Evolutionary conservation across 2,329 filamentous ascomycete species (phyloP).

Genomic region (Orbilia brochopaga): DNA sequence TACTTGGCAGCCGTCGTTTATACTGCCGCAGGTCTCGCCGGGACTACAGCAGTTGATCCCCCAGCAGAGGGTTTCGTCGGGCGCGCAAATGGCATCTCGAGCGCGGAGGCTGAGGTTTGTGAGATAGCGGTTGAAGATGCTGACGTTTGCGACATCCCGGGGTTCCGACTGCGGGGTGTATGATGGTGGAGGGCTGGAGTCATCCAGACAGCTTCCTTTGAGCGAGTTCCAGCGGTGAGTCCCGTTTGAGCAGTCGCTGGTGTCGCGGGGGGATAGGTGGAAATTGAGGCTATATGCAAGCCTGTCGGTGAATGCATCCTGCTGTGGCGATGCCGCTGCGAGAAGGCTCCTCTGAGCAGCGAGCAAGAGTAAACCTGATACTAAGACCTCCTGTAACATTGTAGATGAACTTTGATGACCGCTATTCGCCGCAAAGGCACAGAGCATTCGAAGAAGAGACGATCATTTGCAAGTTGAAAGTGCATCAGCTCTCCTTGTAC

Average conservation of each 20-base stretch:
- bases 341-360: background rate
- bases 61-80: conserved; percentile 39
- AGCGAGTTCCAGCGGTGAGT: conserved; percentile 42
- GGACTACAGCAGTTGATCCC: conserved; percentile 34
- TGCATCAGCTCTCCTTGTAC: background rate
- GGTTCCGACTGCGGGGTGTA: background rate
- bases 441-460: background rate
- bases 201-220: conserved; percentile 37
- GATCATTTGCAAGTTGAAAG: background rate
- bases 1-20: conserved; percentile 31
- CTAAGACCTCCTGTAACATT: background rate
- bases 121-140: conserved; percentile 7
- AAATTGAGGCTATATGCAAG: background rate
- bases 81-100: conserved; percentile 23
- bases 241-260: conserved; percentile 31
- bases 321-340: background rate
- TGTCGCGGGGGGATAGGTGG: background rate
- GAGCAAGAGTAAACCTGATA: background rate
- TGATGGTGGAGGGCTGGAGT: conserved; percentile 9
- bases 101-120: conserved; percentile 19
- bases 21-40: conserved; percentile 33
- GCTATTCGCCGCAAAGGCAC: background rate
- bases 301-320: background rate
- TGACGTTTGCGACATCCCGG: background rate
- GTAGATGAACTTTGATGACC: background rate